A percentile compares a stretch with the other conserved stretches of the same genome.
phyloP scores from a whole-genome alignment of 2,329 filamentous ascomycete species.

The Neospermospora avenae region DNA sequence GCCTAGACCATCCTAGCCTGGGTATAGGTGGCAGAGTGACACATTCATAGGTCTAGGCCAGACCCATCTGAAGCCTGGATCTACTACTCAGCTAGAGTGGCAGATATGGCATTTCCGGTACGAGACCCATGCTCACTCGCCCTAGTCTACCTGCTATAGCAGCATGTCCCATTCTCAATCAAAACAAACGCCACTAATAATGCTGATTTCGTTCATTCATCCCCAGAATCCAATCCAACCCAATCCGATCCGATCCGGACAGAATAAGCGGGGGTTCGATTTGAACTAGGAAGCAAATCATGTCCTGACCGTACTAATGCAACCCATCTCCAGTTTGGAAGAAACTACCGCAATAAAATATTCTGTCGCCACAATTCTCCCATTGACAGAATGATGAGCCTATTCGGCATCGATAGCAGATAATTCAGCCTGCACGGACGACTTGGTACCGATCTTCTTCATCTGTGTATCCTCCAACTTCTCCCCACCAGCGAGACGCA shows the following conservation, averaged over 20 bases:
- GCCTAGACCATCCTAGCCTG: no score
- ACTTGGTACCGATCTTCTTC: conserved; percentile 94
- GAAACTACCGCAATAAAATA: neutral
- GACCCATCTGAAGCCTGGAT: no score
- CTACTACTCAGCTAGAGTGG: no score
- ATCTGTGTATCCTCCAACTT: conserved; percentile 98
- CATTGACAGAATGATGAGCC: neutral
- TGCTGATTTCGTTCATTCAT: conserved; percentile 1
- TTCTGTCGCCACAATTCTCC: neutral
- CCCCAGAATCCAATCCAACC: conserved; percentile 11
- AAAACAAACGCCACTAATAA: conserved; percentile 3
- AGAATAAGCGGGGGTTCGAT: no score
- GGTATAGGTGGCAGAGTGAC: no score
- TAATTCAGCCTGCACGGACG: conserved; percentile 79
- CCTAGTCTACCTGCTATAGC: no score
- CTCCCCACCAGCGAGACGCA: conserved; percentile 90
- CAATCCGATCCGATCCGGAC: neutral
- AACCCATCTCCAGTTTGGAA: neutral
- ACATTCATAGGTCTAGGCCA: no score
- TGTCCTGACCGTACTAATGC: neutral
- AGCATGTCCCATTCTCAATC: neutral
- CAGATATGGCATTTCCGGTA: no score
- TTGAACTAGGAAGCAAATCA: neutral
- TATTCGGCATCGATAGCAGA: conserved; percentile 41
- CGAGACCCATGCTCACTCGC: no score